Evolutionary conservation across 768 basidiomycete genomes (phyloP), one percentile per base, ranked within the genome.

Genomic region (Boletus edulis): DNA sequence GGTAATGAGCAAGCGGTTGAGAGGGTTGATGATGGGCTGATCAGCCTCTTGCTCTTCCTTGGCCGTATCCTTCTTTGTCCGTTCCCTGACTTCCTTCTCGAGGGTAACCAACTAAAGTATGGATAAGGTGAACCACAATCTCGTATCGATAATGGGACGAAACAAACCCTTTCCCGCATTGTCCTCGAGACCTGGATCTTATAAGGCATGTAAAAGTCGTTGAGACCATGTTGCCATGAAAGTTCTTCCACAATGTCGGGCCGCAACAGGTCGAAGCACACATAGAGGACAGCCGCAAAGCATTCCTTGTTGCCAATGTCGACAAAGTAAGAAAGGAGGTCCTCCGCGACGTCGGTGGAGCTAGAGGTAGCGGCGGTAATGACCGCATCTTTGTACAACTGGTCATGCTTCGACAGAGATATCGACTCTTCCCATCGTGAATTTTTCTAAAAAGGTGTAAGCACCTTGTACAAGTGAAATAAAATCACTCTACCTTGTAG

Each of bases 301-400:
- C 94, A 96, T 69, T 99, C 97, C 75, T 94, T 95, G 81, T 96
- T 96, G 34, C 97, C 97, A 60, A 99, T 98, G 73, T 94, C 91
- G 54, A 97, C 94, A 68, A 98, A 99, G 78, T 98, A 98, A 5
- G 88, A 87, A 24, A 98, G 78, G 17, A 98, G 79, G 48, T 98
- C 97, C 72, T 99, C 96, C 5, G 94, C 91, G 32, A 98, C 89
- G 53, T 97, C 91, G 3, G 82, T 88, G n/a, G 84, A 86, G 32
- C 66, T 77, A 3, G 94, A 97, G n/a, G 79, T 75, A 0, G 95
- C 88, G 15, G 94, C 92, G 1, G 96, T 98, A 66, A 94, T 68
- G 78, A 98, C 93, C 6, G 95, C 90, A 67, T 99, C 97, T 70
- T 93, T 96, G 85, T 92, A 98, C 31, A 98, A 77, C 65, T 98